phyloP scores from a whole-genome alignment of 768 basidiomycete genomes.

The Auriscalpium vulgare region DNA sequence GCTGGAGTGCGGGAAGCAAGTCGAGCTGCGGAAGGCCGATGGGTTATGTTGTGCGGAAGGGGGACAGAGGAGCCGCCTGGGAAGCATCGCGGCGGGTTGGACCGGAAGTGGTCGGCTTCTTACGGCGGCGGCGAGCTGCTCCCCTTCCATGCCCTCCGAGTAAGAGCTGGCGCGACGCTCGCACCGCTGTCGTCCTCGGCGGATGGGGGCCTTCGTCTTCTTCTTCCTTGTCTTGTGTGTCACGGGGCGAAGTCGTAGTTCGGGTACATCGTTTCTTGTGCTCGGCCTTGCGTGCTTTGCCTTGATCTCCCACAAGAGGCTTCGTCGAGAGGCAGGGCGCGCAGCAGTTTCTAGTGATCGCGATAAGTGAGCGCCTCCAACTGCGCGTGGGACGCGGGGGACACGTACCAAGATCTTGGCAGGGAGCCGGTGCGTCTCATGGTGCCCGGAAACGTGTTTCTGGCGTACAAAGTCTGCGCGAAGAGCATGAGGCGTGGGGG shows the following conservation, averaged over 20 bases:
- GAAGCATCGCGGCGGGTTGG: constrained; percentile 5
- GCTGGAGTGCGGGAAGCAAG: constrained; percentile 3
- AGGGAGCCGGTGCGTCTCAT: constrained; percentile 44
- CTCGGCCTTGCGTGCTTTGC: constrained; percentile 65
- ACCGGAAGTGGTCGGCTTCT: constrained; percentile 13
- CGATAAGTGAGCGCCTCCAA: not conserved
- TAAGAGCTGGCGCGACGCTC: constrained; percentile 13
- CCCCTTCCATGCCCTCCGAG: constrained; percentile 17
- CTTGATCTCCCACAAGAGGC: constrained; percentile 61
- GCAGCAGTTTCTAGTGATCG: constrained; percentile 41
- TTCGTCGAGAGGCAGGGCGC: constrained; percentile 63
- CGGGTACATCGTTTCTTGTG: constrained; percentile 63
- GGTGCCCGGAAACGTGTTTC: constrained; percentile 41
- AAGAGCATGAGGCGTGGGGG: constrained; percentile 32
- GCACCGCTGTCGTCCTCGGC: constrained; percentile 14
- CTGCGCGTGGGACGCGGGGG: not conserved
- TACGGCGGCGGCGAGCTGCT: constrained; percentile 16
- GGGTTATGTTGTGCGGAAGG: constrained; percentile 11
- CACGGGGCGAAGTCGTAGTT: constrained; percentile 45
- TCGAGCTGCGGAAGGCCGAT: constrained; percentile 11
- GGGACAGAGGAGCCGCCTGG: constrained; percentile 16
- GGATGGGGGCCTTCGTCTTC: constrained; percentile 8
- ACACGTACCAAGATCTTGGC: constrained; percentile 33
- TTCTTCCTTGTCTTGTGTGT: constrained; percentile 41
- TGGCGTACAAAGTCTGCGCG: constrained; percentile 26